Conservation (phyloP, 257 asterid species). For the Solanum tarapatanum region DNA sequence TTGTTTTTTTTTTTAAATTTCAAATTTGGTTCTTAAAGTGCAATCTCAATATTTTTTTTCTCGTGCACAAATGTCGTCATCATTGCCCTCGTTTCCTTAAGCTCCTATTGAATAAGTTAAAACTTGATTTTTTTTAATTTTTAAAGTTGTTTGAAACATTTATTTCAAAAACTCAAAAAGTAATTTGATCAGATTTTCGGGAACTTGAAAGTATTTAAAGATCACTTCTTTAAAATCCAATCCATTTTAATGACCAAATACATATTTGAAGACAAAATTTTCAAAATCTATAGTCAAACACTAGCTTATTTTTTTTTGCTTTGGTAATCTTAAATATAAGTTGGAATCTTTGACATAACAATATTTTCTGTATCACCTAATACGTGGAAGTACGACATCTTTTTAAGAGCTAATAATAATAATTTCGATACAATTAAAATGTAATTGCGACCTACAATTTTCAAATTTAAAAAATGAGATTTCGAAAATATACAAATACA, state of each 20-base stretch:
- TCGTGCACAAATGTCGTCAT: background rate
- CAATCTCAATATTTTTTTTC: background rate
- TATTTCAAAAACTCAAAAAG: too few species aligned
- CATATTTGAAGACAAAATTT: too few species aligned
- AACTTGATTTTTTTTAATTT: too few species aligned
- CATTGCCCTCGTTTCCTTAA: background rate
- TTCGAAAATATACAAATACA: background rate
- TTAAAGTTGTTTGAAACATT: too few species aligned
- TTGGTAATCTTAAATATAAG: background rate
- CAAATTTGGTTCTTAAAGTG: background rate
- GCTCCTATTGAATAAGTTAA: too few species aligned
- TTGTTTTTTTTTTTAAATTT: too few species aligned
- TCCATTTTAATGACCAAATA: too few species aligned
- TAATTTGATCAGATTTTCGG: too few species aligned
- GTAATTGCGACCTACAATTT: background rate
- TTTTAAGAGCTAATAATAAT: background rate
- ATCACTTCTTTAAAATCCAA: too few species aligned
- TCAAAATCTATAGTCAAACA: too few species aligned
- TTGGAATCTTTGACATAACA: background rate
- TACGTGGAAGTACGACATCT: fast-evolving
- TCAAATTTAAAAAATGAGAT: background rate
- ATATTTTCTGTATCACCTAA: background rate
- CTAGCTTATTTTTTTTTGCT: background rate
- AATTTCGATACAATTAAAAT: background rate
- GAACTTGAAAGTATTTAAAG: too few species aligned